Base-by-base conservation (phyloP, 176 grass and related monocot genomes). In the Aegilops tauschii region DNA sequence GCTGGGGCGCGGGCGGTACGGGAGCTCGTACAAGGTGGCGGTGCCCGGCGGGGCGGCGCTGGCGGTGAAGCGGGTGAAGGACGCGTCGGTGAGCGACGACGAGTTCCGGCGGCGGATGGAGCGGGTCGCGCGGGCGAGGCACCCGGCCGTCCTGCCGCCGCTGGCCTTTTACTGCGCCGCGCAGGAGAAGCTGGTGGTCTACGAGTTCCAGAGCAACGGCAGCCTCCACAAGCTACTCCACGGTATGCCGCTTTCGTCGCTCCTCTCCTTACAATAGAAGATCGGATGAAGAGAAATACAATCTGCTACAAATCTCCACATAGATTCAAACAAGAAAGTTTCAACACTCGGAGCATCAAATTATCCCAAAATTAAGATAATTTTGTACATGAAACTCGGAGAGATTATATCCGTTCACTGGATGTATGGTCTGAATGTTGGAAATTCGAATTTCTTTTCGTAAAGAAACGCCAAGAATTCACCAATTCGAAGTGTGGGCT, bases 111-210 rank as follows among this genome's bases (percentile, higher is more conserved):
- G 80, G 76, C 61, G 90, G 83, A 92, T 95, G 90, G 88, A 92
- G 75, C 78, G 83, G 30, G 64, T 95, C 0, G 80, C 81, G 35
- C 56, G 37, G 20, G 90, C 66, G 7, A 85, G 39, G 80, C 93
- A 95, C 83, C 62, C 27, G 11, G 86, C 81, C 49, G 90, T 95
- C 68, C 82, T 95, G 64, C 86, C 90, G 25, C 82, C 85, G 65
- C 82, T 95, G 23, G 88, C 90, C 2, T 95, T 92, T 86, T 90
- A 92, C 76, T 92, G 88, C 69, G 91, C 93, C 21, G 79, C 79
- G 63, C 90, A 95, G 86, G 90, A 90, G 88, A 95, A 95, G 88
- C 83, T 95, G 11, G 86, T 95, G 76, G 93, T 95, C 27, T 95
- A 90, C 40, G 90, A 95, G 80, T 92, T 81, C 63, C 90, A 88